These are phyloP conservation scores for Theobroma grandiflorum DNA, from an alignment of 441 rosid species.

Conservation along the genomic window DNA sequence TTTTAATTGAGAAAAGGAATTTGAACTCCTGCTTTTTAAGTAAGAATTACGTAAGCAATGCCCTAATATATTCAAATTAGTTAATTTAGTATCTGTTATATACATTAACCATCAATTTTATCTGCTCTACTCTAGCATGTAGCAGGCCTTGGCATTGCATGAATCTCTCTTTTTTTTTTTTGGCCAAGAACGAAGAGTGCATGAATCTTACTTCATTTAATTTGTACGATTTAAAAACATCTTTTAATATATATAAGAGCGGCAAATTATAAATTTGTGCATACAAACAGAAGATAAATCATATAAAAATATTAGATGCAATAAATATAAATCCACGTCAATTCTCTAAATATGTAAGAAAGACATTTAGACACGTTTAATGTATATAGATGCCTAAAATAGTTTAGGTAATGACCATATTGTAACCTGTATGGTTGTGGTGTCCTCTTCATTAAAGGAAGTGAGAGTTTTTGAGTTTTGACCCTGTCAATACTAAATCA, in stretches of 20 bases:
- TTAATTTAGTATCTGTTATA: neutral
- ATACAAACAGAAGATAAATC: neutral
- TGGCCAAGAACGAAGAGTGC: neutral
- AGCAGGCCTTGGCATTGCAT: neutral
- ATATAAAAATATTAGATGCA: neutral
- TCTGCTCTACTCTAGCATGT: neutral
- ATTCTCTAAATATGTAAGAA: too few relatives aligned
- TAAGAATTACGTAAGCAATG: neutral
- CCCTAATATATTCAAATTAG: too few relatives aligned
- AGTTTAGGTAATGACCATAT: too few relatives aligned
- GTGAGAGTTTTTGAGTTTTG: too few relatives aligned
- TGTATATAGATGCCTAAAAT: too few relatives aligned
- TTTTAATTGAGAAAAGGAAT: neutral
- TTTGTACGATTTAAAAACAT: too few relatives aligned
- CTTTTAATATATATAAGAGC: neutral
- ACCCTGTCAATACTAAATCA: too few relatives aligned
- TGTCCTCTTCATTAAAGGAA: too few relatives aligned
- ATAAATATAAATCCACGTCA: too few relatives aligned
- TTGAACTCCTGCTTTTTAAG: neutral
- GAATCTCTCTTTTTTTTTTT: neutral
- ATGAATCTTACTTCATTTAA: neutral
- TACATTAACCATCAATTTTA: neutral
- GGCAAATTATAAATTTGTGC: neutral
- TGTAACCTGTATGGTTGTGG: too few relatives aligned
- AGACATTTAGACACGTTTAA: too few relatives aligned